Conservation (phyloP, 805 yeast genomes). For the Saccharomycopsis sp. region DNA sequence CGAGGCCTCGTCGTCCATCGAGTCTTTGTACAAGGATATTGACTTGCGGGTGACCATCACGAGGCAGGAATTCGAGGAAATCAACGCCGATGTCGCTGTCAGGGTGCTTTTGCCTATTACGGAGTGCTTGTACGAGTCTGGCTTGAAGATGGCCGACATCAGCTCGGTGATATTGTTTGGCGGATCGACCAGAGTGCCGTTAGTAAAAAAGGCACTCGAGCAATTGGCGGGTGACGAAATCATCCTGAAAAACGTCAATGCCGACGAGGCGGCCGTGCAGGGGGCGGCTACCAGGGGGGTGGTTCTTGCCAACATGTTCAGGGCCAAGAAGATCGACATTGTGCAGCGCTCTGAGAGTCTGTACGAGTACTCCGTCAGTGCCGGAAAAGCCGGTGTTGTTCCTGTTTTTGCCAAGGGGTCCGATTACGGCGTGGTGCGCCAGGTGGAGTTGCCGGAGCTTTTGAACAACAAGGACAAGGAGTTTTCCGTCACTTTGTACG, state of each 20-base stretch:
- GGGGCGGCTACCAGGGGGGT: constrained; percentile 88
- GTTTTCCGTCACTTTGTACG: constrained; percentile 21
- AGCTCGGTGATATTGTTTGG: constrained; percentile 76
- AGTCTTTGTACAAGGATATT: constrained; percentile 61
- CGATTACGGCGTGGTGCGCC: constrained; percentile 29
- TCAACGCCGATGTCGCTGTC: constrained; percentile 36
- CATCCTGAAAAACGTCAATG: constrained; percentile 79
- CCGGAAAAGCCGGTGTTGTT: constrained; percentile 3
- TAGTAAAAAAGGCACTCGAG: constrained; percentile 59
- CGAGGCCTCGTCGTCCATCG: constrained; percentile 73
- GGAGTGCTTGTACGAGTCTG: constrained; percentile 38
- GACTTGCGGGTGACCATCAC: constrained; percentile 66
- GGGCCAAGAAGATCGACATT: constrained; percentile 53
- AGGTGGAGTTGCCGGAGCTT: constrained; percentile 34
- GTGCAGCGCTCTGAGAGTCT: constrained; percentile 48
- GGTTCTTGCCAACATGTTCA: constrained; percentile 58
- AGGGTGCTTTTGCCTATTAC: constrained; percentile 50
- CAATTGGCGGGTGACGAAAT: constrained; percentile 50
- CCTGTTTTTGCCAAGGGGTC: constrained; percentile 44
- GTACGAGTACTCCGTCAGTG: constrained; percentile 28
- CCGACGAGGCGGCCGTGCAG: constrained; percentile 90
- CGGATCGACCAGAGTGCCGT: constrained; percentile 87
- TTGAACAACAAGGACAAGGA: constrained; percentile 18
- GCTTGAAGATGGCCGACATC: constrained; percentile 33
- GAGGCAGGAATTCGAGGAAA: constrained; percentile 74